These are phyloP conservation scores for Paramecium tetraurelia DNA, from an alignment of 73 alveolate genomes.

Conservation along the genomic window DNA sequence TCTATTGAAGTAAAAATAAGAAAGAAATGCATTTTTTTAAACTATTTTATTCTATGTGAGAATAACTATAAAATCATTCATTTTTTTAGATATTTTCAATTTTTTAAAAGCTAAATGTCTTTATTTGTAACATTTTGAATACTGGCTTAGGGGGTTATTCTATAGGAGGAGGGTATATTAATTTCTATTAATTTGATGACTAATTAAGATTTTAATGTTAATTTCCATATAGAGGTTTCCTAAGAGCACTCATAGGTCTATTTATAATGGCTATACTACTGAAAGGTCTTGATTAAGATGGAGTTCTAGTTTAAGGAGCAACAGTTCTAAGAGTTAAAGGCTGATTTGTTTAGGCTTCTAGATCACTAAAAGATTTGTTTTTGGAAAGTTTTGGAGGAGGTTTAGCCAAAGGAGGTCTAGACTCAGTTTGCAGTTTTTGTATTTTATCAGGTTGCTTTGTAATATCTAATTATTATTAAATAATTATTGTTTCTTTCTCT, in stretches of 20 bases:
- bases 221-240: not conserved
- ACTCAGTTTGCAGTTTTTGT: not conserved
- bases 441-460: not conserved
- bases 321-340: not conserved
- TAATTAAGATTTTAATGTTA: not conserved
- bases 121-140: not conserved
- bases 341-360: not conserved
- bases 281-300: not conserved
- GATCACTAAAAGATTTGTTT: not conserved
- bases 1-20: not conserved
- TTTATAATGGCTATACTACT: not conserved
- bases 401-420: not conserved
- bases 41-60: not conserved
- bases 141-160: not conserved
- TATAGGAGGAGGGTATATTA: slow-evolving; percentile 2
- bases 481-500: not conserved
- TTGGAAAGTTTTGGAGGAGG: not conserved
- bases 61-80: not conserved
- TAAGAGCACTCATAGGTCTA: not conserved
- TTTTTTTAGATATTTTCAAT: not conserved
- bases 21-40: not conserved
- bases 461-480: not conserved
- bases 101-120: slow-evolving; percentile 9
- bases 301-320: not conserved
- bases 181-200: not conserved